Evolutionary conservation across 192 early-diverging fungal species (phyloP).

Genomic region (Cladochytrium replicatum): DNA sequence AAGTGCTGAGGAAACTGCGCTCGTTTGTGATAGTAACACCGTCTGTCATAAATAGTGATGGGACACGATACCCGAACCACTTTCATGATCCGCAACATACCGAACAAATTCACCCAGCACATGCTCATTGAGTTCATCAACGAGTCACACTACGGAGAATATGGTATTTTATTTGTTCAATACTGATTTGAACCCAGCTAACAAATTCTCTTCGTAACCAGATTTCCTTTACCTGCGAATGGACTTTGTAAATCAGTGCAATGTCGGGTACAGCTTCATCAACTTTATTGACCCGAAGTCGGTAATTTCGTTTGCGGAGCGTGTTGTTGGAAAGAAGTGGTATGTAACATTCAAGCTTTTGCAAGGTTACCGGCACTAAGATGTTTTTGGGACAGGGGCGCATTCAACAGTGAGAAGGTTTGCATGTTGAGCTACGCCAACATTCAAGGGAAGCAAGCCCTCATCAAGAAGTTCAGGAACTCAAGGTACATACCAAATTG

Average conservation of each 20-base stretch:
- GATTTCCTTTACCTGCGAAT: conserved; percentile 81
- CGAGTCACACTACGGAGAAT: conserved; percentile 55
- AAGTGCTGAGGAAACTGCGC: no score
- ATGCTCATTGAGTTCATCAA: conserved; percentile 69
- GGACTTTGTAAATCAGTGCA: conserved; percentile 83
- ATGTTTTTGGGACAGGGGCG: conserved; percentile 25
- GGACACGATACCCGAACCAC: conserved; percentile 62
- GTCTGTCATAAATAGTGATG: conserved; percentile 20
- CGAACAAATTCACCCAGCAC: conserved; percentile 74
- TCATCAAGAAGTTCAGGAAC: conserved; percentile 74
- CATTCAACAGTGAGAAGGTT: conserved; percentile 73
- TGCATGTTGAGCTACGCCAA: conserved; percentile 69
- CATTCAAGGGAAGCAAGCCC: conserved; percentile 57
- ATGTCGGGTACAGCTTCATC: conserved; percentile 70
- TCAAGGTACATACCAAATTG: conserved; percentile 39
- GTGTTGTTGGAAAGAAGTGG: conserved; percentile 69
- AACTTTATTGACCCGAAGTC: conserved; percentile 60
- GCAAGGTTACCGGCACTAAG: neutral
- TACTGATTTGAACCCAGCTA: no score
- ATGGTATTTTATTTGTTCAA: no score
- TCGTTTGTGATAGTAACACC: no score
- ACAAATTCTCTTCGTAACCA: neutral
- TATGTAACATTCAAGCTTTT: no score
- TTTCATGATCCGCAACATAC: conserved; percentile 81
- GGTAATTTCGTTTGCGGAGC: conserved; percentile 53